Base-by-base conservation (phyloP, 1,284 basidiomycete species). In the Irpex sp. region DNA sequence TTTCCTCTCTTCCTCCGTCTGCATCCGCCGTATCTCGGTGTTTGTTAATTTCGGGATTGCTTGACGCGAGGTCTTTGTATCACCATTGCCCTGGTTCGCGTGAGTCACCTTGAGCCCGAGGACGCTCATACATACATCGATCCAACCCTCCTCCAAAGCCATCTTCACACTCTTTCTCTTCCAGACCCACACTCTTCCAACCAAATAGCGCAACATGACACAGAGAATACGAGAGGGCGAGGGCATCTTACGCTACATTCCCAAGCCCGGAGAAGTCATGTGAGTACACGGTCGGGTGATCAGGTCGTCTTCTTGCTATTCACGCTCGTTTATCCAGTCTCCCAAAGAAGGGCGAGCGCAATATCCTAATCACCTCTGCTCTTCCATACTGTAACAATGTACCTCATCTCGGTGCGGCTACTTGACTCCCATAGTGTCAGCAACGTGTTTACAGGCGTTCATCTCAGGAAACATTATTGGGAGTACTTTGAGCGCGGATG, bases 341-440 rank as follows among this genome's bases (percentile, higher is more conserved):
- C 59, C 96, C 96, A 3, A 88, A 89, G 75, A 83, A 90, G 60
- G 96, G 95, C 56, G 88, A 95, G 75, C 81, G 81, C 60, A 98
- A 98, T 72, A 80, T 98, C 58, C 82, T 99, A 49, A 90, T 99
- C 74, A 98, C 97, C 7, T 98, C 96, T 64, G 97, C 97, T 47
- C 79, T 99, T 61, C 97, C 97, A 11, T 99, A 97, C 75, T 98
- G 97, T 76, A 99, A 99, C 79, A 99, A 99, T 74, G 97, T 98
- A 13, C 97, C 97, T 26, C 97, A 99, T 82, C 86, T 99, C 58
- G 92, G 93, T 92, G 65, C 31, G 13, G 26, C 54, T 56, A 34
- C 3, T 34, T 3, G 26, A 17, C 34, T 72, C n/a, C 60, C 63
- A 8, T 17, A 21, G 7, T 56, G 21, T 51, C 60, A 56, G 51